A percentile compares a stretch with the other conserved stretches of the same genome.
Evolutionary conservation across 116 monocot species (phyloP).

Genomic region (Cymodocea nodosa): DNA sequence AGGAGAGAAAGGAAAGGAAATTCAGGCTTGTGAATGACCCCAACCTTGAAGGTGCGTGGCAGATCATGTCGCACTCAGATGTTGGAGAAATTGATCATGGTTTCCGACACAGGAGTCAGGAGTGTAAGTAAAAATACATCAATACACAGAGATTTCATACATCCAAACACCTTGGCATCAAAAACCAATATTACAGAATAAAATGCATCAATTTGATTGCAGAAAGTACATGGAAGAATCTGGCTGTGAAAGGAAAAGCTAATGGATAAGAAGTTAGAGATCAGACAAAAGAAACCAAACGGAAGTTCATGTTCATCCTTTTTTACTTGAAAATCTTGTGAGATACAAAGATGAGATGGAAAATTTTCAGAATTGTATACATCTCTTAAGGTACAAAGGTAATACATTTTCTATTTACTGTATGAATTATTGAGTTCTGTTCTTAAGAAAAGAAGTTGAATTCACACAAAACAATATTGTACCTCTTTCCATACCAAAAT

Average conservation of each 20-base stretch:
- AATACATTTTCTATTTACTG: neutral
- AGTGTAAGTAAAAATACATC: too few relatives aligned
- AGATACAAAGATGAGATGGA: neutral
- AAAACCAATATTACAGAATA: too few relatives aligned
- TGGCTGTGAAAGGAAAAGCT: neutral
- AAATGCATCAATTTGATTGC: too few relatives aligned
- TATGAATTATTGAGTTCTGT: neutral
- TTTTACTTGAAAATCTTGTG: neutral
- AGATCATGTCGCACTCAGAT: neutral
- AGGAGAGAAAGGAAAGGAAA: neutral
- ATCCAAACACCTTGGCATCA: too few relatives aligned
- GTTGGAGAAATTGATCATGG: neutral
- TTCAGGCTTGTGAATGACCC: neutral
- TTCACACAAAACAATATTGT: neutral
- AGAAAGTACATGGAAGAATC: neutral
- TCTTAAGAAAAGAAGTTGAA: neutral
- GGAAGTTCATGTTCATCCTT: neutral
- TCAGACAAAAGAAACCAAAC: neutral
- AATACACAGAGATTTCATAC: too few relatives aligned
- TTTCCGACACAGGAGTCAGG: too few relatives aligned
- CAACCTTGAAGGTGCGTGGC: constrained; percentile 5
- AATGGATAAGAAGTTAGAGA: neutral
- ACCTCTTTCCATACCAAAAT: constrained; percentile 3
- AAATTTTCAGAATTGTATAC: neutral
- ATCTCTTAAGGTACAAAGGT: neutral